These are phyloP conservation scores for Potentilla sterilis DNA, from an alignment of 306 rosid species.

Conservation along the genomic window DNA sequence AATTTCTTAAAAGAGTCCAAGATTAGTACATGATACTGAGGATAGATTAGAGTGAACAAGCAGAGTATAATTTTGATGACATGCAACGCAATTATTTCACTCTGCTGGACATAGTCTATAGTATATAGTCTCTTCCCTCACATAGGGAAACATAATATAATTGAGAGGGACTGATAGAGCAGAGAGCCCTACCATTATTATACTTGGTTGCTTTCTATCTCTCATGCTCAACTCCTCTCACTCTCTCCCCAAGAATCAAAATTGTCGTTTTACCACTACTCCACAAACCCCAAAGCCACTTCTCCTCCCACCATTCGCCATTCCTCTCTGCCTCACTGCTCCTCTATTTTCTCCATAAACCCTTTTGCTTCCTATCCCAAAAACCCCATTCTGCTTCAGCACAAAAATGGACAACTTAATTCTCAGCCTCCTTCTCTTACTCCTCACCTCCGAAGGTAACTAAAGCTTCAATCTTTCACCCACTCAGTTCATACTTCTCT, in stretches of 20 bases:
- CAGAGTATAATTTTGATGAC: not conserved
- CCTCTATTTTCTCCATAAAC: not conserved
- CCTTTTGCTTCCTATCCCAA: not conserved
- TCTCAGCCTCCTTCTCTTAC: slow-evolving; percentile 24
- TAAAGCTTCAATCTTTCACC: not conserved
- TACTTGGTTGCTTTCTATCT: not conserved
- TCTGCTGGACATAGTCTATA: not conserved
- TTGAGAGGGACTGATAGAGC: not conserved
- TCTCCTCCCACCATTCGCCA: not conserved
- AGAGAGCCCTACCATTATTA: not conserved
- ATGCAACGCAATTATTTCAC: not conserved
- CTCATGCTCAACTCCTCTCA: not conserved
- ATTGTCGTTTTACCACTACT: not conserved
- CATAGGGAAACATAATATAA: not conserved
- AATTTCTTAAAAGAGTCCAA: not conserved
- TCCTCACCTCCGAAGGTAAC: slow-evolving; percentile 43
- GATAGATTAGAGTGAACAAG: not conserved
- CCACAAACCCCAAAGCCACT: not conserved
- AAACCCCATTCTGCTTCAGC: not conserved
- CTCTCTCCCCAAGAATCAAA: not conserved
- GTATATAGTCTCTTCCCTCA: not conserved
- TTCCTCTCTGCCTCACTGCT: not conserved
- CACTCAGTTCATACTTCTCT: no score
- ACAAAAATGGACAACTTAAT: slow-evolving; percentile 38
- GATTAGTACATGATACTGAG: not conserved